Conservation (phyloP, 78 protist species). For the Protostelium mycophagum region DNA sequence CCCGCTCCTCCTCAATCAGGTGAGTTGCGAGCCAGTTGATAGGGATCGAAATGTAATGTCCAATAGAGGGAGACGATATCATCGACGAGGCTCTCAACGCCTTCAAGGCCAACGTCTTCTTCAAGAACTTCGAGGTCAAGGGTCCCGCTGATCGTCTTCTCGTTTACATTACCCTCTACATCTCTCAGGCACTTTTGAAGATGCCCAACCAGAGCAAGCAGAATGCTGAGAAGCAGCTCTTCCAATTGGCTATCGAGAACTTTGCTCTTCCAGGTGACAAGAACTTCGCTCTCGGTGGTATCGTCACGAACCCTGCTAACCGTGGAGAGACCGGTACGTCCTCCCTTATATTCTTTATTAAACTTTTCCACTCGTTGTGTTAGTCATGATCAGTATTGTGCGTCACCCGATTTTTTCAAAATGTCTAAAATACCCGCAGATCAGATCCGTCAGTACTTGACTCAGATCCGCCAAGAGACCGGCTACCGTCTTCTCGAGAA, state of each 20-base stretch:
- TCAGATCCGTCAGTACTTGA: slow-evolving; percentile 66
- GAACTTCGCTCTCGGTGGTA: slow-evolving; percentile 71
- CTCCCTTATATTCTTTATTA: neutral
- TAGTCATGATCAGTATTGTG: no score
- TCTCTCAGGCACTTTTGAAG: slow-evolving; percentile 74
- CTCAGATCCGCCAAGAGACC: slow-evolving; percentile 79
- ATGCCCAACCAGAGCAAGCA: slow-evolving; percentile 30
- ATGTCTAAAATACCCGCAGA: slow-evolving; percentile 42
- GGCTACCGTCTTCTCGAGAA: slow-evolving; percentile 60
- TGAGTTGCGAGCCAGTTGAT: neutral
- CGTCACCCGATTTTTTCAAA: no score
- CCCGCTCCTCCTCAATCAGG: slow-evolving; percentile 45
- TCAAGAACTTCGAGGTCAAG: slow-evolving; percentile 83
- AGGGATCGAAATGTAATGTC: neutral
- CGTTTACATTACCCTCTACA: slow-evolving; percentile 85
- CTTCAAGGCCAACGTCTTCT: slow-evolving; percentile 91
- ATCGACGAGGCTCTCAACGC: slow-evolving; percentile 85
- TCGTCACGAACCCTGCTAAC: slow-evolving; percentile 45
- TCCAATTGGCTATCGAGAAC: slow-evolving; percentile 62
- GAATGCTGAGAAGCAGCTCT: slow-evolving; percentile 65
- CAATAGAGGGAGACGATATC: slow-evolving; percentile 64
- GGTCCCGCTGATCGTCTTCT: slow-evolving; percentile 88
- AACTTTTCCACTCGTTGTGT: neutral
- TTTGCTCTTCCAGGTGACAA: slow-evolving; percentile 85
- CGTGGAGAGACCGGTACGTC: slow-evolving; percentile 38